Conservation (phyloP, 2,329 filamentous ascomycete genomes). For the Corynespora cassiicola region DNA sequence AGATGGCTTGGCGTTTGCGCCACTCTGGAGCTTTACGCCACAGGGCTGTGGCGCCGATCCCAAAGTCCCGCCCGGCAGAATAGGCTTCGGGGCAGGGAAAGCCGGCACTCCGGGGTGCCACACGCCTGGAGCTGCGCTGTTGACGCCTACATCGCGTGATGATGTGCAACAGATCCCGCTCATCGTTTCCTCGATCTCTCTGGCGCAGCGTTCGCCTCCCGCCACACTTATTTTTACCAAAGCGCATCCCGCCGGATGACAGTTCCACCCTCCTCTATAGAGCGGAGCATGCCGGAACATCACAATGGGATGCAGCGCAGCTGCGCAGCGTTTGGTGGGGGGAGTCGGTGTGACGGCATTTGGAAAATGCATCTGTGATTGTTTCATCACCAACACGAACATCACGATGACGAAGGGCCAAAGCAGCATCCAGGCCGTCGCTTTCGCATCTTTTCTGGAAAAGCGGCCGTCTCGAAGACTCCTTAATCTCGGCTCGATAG, state of each 20-base stretch:
- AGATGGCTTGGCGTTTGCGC: constrained; percentile 14
- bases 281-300: constrained; percentile 8
- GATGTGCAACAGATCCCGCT: constrained; percentile 26
- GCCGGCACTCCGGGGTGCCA: constrained; percentile 16
- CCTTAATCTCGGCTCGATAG: constrained; percentile 47
- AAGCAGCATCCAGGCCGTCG: constrained; percentile 18
- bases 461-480: constrained; percentile 36
- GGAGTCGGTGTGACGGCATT: constrained; percentile 6
- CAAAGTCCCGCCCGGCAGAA: no score
- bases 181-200: constrained; percentile 26
- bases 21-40: constrained; percentile 14
- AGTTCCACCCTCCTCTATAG: constrained; percentile 21
- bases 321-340: constrained; percentile 12
- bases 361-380: constrained; percentile 1
- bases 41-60: constrained; percentile 20
- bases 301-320: constrained; percentile 17
- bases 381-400: constrained; percentile 21
- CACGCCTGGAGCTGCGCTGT: constrained; percentile 11
- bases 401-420: constrained; percentile 25
- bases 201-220: constrained; percentile 20
- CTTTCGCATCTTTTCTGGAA: constrained; percentile 22
- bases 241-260: constrained; percentile 14
- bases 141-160: constrained; percentile 30
- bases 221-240: constrained; percentile 43
- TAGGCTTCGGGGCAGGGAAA: constrained; percentile 5